These are phyloP conservation scores for Purpureocillium lavendulum DNA, from an alignment of 2,329 filamentous ascomycete genomes.

Conservation along the genomic window DNA sequence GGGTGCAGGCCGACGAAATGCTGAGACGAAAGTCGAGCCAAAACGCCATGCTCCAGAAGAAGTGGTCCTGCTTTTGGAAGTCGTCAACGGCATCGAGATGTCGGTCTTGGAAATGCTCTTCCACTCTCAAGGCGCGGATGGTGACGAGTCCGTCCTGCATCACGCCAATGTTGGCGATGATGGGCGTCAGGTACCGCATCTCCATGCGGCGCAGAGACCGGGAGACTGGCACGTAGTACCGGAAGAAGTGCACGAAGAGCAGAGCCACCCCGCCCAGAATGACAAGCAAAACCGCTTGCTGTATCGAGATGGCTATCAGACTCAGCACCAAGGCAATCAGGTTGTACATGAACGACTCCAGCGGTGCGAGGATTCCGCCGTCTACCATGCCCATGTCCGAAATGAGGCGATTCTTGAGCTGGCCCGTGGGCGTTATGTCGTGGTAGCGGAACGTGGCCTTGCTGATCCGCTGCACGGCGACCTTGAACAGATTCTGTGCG, in stretches of 20 bases:
- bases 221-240: slow-evolving; percentile 71
- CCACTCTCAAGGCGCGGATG: slow-evolving; percentile 73
- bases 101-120: slow-evolving; percentile 69
- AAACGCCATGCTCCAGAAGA: slow-evolving; percentile 82
- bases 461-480: slow-evolving; percentile 65
- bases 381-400: slow-evolving; percentile 87
- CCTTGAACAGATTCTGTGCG: slow-evolving; percentile 64
- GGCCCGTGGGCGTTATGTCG: slow-evolving; percentile 80
- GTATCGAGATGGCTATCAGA: slow-evolving; percentile 67
- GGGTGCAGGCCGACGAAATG: slow-evolving; percentile 55
- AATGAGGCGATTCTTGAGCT: slow-evolving; percentile 86
- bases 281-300: slow-evolving; percentile 68
- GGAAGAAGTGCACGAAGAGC: slow-evolving; percentile 66
- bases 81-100: slow-evolving; percentile 76
- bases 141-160: slow-evolving; percentile 80
- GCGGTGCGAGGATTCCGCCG: slow-evolving; percentile 69
- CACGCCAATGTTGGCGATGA: slow-evolving; percentile 89
- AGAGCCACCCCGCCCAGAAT: slow-evolving; percentile 62
- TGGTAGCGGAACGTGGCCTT: slow-evolving; percentile 84
- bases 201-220: slow-evolving; percentile 77
- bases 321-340: slow-evolving; percentile 64
- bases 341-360: slow-evolving; percentile 63
- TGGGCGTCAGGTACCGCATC: slow-evolving; percentile 79
- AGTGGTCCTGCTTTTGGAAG: slow-evolving; percentile 93
- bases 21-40: slow-evolving; percentile 76